Conservation (phyloP, 306 rosid genomes). For the Dryas alaskensis region DNA sequence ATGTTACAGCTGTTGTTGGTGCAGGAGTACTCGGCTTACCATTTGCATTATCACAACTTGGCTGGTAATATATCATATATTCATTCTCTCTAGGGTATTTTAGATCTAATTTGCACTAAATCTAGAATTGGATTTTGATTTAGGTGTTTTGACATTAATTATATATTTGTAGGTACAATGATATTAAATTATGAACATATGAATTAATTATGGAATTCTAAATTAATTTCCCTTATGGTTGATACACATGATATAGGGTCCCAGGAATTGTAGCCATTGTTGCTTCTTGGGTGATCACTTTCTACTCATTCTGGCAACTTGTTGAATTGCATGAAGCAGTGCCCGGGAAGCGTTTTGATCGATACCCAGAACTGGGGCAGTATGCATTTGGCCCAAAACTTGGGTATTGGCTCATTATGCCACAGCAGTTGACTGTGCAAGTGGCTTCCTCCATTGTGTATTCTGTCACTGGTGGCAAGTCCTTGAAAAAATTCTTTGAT, state of each 20-base stretch:
- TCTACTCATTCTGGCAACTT: slow-evolving; percentile 62
- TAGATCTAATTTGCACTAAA: no score
- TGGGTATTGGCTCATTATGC: slow-evolving; percentile 54
- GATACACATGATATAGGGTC: slow-evolving; percentile 28
- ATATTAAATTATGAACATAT: no score
- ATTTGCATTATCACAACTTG: slow-evolving; percentile 33
- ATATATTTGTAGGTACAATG: no score
- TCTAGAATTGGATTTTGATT: no score
- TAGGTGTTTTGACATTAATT: no score
- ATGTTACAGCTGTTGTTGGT: slow-evolving; percentile 40
- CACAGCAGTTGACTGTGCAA: slow-evolving; percentile 54
- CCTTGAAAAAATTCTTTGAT: slow-evolving; percentile 54
- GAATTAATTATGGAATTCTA: no score
- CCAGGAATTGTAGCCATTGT: slow-evolving; percentile 38
- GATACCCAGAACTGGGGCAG: slow-evolving; percentile 56
- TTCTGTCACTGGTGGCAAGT: slow-evolving; percentile 65
- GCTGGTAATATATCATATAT: slow-evolving; percentile 29
- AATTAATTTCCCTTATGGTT: no score
- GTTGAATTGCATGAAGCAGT: slow-evolving; percentile 52
- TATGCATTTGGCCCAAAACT: slow-evolving; percentile 43
- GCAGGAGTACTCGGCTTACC: slow-evolving; percentile 41
- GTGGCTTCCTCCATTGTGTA: slow-evolving; percentile 59
- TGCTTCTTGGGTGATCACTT: slow-evolving; percentile 55
- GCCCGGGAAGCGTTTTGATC: slow-evolving; percentile 51
- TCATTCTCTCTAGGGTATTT: background rate